Evolutionary conservation across 2,329 filamentous ascomycete genomes (phyloP).

Genomic region (Colletotrichum orchidophilum): DNA sequence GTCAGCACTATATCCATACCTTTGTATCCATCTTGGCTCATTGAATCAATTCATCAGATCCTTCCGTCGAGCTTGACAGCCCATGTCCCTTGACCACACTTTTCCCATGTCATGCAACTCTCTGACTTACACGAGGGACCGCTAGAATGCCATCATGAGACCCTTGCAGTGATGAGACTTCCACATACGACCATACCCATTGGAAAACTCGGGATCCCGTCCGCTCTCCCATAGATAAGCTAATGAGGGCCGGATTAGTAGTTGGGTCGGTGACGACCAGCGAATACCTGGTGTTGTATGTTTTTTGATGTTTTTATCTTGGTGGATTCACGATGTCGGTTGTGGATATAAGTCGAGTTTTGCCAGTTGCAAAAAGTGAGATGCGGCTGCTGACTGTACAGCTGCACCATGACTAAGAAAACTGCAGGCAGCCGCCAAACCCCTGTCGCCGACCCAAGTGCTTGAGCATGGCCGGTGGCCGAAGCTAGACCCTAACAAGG

Average conservation of each 20-base stretch:
- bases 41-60: neutral
- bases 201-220: neutral
- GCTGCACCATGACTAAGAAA: neutral
- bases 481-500: neutral
- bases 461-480: neutral
- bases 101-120: neutral
- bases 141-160: neutral
- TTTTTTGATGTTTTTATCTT: neutral
- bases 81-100: rapidly evolving
- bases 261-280: neutral
- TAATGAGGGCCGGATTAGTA: neutral
- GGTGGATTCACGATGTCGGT: neutral
- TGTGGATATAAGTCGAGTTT: neutral
- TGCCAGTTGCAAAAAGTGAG: neutral
- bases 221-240: neutral
- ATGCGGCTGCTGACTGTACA: neutral
- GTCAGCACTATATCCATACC: too few species aligned
- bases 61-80: neutral
- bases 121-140: too few species aligned
- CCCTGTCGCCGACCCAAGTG: neutral
- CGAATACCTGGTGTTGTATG: neutral
- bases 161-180: rapidly evolving
- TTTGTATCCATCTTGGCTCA: neutral
- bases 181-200: neutral
- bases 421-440: neutral